These are phyloP conservation scores for Jasminum sambac DNA, from an alignment of 257 asterid genomes.

Conservation along the genomic window DNA sequence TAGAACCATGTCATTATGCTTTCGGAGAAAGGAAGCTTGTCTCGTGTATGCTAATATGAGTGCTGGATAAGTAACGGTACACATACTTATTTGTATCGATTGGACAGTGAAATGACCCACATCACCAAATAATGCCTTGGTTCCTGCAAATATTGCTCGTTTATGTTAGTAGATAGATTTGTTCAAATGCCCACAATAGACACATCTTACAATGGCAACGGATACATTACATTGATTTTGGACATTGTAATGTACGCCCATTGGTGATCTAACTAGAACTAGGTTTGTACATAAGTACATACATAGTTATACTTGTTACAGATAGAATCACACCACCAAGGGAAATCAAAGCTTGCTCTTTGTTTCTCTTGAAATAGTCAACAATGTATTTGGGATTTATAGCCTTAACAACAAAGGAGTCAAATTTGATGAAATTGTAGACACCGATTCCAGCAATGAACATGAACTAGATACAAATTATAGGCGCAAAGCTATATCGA, in stretches of 20 bases:
- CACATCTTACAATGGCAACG: too few species aligned
- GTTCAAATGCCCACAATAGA: too few species aligned
- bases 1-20: conserved; percentile 19
- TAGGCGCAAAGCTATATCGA: conserved; percentile 34
- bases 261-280: too few species aligned
- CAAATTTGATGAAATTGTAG: conserved; percentile 31
- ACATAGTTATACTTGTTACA: not conserved
- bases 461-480: conserved; percentile 32
- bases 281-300: too few species aligned
- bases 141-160: conserved; percentile 25
- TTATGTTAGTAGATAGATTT: too few species aligned
- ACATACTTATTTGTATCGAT: conserved; percentile 41
- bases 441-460: conserved; percentile 31
- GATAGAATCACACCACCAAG: conserved; percentile 44
- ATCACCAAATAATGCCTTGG: conserved; percentile 46
- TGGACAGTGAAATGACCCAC: conserved; percentile 46
- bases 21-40: conserved; percentile 39
- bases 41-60: conserved; percentile 41
- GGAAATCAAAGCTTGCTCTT: conserved; percentile 3
- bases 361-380: conserved; percentile 46
- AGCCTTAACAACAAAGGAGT: conserved; percentile 3
- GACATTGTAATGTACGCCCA: too few species aligned
- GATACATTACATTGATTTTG: too few species aligned
- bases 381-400: not conserved
- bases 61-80: conserved; percentile 35